These are phyloP conservation scores for Acephala macrosclerotiorum DNA, from an alignment of 2,329 filamentous ascomycete genomes.

Conservation along the genomic window DNA sequence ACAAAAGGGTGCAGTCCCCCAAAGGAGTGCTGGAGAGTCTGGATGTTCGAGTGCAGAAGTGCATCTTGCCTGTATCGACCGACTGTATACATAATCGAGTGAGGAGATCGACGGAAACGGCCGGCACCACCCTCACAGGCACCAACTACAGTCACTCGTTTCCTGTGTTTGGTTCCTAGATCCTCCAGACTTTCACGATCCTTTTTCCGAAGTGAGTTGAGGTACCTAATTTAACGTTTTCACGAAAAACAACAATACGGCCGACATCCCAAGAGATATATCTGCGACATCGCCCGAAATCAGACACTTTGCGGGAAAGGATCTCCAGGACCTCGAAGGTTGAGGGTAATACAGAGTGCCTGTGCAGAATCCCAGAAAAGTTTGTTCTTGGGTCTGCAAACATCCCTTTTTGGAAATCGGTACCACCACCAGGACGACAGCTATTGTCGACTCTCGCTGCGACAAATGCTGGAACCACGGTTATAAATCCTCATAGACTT, in stretches of 20 bases:
- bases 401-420: conserved; percentile 13
- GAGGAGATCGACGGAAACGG: conserved; percentile 1
- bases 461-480: conserved; percentile 44
- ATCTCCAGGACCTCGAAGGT: background rate
- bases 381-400: conserved; percentile 6
- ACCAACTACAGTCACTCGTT: conserved; percentile 43
- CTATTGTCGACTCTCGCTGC: conserved; percentile 30
- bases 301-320: conserved; percentile 13
- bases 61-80: conserved; percentile 19
- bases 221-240: conserved; percentile 9
- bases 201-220: background rate
- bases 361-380: conserved; percentile 12
- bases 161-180: conserved; percentile 28
- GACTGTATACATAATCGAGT: conserved; percentile 10
- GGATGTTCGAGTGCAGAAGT: conserved; percentile 6
- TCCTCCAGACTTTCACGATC: conserved; percentile 2
- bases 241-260: conserved; percentile 1
- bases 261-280: conserved; percentile 10
- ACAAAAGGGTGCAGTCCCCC: conserved; percentile 19
- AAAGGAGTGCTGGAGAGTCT: conserved; percentile 9
- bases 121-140: conserved; percentile 12
- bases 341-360: conserved; percentile 4
- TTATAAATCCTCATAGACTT: conserved; percentile 28
- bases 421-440: conserved; percentile 28
- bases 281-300: conserved; percentile 16